Evolutionary conservation across 2,329 filamentous ascomycete species (phyloP).

Genomic region (Penicillium sp.): DNA sequence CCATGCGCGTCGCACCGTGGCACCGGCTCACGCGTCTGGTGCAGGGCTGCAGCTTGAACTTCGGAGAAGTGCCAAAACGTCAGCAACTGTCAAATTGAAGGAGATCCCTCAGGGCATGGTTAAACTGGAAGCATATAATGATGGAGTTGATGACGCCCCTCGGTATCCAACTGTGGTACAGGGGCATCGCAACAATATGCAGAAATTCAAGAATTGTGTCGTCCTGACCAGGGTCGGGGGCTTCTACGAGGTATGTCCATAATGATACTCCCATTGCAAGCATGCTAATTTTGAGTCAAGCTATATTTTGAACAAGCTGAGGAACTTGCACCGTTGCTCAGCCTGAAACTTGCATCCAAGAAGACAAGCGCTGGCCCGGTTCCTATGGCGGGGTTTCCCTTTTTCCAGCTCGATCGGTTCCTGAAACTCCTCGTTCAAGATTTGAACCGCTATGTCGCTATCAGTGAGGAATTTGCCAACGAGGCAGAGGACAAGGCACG

Average conservation of each 20-base stretch:
- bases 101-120: slow-evolving; percentile 58
- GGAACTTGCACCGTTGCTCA: slow-evolving; percentile 78
- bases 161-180: slow-evolving; percentile 84
- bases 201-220: slow-evolving; percentile 85
- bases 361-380: slow-evolving; percentile 76
- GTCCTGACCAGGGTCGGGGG: slow-evolving; percentile 87
- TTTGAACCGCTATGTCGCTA: slow-evolving; percentile 82
- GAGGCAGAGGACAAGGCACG: slow-evolving; percentile 66
- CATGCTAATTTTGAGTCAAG: slow-evolving; percentile 29
- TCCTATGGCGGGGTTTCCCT: slow-evolving; percentile 92
- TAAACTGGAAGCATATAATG: slow-evolving; percentile 42
- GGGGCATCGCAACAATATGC: slow-evolving; percentile 85
- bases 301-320: slow-evolving; percentile 96
- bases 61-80: slow-evolving; percentile 37
- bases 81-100: slow-evolving; percentile 41
- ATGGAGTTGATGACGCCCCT: slow-evolving; percentile 48
- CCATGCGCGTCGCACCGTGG: slow-evolving; percentile 28
- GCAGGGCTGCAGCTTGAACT: slow-evolving; percentile 12
- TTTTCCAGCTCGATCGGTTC: slow-evolving; percentile 87
- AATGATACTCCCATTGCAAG: background rate
- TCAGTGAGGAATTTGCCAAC: slow-evolving; percentile 88
- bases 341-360: slow-evolving; percentile 79
- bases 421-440: slow-evolving; percentile 92
- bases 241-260: slow-evolving; percentile 73
- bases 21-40: slow-evolving; percentile 18